Conservation (phyloP, 1,284 basidiomycete species). For the Abortiporus biennis region DNA sequence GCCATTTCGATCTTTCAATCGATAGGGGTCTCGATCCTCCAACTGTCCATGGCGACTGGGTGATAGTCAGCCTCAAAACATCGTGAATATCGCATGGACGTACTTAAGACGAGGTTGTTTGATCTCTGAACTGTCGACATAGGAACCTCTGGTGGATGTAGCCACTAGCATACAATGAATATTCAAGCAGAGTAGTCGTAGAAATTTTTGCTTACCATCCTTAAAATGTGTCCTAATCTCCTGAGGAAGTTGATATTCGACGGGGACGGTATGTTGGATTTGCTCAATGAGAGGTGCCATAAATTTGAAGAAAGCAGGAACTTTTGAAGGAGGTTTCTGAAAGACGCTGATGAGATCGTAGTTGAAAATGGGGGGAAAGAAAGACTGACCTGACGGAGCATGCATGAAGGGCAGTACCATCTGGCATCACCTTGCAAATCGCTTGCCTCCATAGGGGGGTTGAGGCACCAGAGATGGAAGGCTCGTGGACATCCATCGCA, state of each 20-base stretch:
- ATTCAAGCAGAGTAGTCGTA: slow-evolving; percentile 9
- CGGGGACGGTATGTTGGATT: slow-evolving; percentile 59
- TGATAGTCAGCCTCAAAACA: slow-evolving; percentile 10
- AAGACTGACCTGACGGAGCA: slow-evolving; percentile 53
- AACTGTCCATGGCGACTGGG: slow-evolving; percentile 82
- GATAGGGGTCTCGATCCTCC: slow-evolving; percentile 89
- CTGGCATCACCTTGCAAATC: slow-evolving; percentile 80
- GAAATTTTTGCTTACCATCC: slow-evolving; percentile 55
- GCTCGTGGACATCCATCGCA: slow-evolving; percentile 96
- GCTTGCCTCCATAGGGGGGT: slow-evolving; percentile 87
- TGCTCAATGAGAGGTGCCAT: slow-evolving; percentile 67
- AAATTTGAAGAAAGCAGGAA: slow-evolving; percentile 42
- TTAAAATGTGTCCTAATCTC: slow-evolving; percentile 86
- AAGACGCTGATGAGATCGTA: slow-evolving; percentile 10
- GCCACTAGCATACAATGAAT: slow-evolving; percentile 43
- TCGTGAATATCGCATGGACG: slow-evolving; percentile 28
- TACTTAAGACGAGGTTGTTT: slow-evolving; percentile 78
- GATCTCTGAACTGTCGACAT: slow-evolving; percentile 71
- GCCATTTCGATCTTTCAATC: slow-evolving; percentile 82
- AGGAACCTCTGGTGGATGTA: slow-evolving; percentile 69
- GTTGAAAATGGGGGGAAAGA: slow-evolving; percentile 1
- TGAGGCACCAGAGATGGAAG: slow-evolving; percentile 95
- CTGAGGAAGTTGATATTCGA: slow-evolving; percentile 86
- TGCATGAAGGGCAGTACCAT: slow-evolving; percentile 90
- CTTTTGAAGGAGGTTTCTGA: slow-evolving; percentile 60